Conservation (phyloP, 208 protist species). For the Plasmodiophora brassicae region DNA sequence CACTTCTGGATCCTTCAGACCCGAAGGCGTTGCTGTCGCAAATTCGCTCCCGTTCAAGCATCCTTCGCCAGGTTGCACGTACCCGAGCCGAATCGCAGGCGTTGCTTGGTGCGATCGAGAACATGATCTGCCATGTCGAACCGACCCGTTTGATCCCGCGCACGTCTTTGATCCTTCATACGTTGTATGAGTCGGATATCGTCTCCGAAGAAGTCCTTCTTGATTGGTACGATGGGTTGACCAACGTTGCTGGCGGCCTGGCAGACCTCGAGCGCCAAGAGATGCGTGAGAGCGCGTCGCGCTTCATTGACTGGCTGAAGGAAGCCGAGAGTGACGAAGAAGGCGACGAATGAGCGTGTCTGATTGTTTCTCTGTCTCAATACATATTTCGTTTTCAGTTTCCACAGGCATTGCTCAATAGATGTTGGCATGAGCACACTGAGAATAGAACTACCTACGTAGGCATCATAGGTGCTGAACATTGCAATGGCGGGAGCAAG, state of each 20-base stretch:
- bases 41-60: background rate
- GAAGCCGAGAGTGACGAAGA: slow-evolving; percentile 12
- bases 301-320: background rate
- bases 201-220: background rate
- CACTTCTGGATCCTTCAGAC: background rate
- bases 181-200: slow-evolving; percentile 1
- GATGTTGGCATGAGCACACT: too few relatives aligned
- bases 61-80: background rate
- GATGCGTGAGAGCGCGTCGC: background rate
- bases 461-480: too few relatives aligned
- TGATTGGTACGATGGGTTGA: background rate
- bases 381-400: too few relatives aligned
- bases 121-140: background rate
- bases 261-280: background rate
- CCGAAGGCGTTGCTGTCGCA: background rate
- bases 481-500: too few relatives aligned
- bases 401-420: too few relatives aligned
- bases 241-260: background rate
- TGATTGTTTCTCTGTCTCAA: background rate
- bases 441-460: too few relatives aligned
- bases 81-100: background rate
- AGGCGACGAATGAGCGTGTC: background rate
- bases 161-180: background rate
- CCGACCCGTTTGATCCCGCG: background rate
- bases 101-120: background rate